Base-by-base conservation (phyloP, 1,284 basidiomycete genomes). In the Apiotrichum domesticum region DNA sequence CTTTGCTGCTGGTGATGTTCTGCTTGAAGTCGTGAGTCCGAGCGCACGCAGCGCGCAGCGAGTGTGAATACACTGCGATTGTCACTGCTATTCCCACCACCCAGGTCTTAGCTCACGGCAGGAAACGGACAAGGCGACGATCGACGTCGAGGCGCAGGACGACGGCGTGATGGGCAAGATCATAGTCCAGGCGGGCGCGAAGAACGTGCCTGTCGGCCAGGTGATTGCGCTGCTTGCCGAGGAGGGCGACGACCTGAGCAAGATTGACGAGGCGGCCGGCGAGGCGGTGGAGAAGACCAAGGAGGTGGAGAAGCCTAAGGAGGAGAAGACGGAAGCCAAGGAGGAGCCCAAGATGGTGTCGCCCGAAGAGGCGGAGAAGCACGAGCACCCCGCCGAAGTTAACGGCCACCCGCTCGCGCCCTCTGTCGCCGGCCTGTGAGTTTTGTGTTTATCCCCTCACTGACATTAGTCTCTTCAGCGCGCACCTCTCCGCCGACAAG, bases 81-180 rank as follows among this genome's bases (percentile, higher is more conserved):
- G 9, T 8, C 11, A 9, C 33, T 13, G 32, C 21, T 21, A 21
- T 21, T 21, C 21, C 21, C 21, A 21, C 21, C 21, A 21, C 21
- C 21, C 21, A 21, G 21, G 21, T 21, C 21, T 21, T 21, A 21
- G 21, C 21, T 21, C 21, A 21, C 21, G 10, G 10, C 72, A 96
- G 93, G 95, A 98, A 83, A 98, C 94, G 41, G 95, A 98, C 83
- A 98, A 98, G 80, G 95, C 95, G 11, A 96, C 93, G 1, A 97
- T 98, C 70, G 95, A 98, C 70, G 94, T 98, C n/a, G 95, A 98
- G 78, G 93, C 95, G 5, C 92, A 92, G 75, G 94, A 98, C 44
- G 94, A 98, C 66, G 95, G 95, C 63, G 78, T 97, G 13, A 77
- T 98, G 71, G 94, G 88, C 46, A 97, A 93, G 80, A 96, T 97